Evolutionary conservation across 1,284 basidiomycete genomes (phyloP).

Genomic region (Heliocybe sulcata): DNA sequence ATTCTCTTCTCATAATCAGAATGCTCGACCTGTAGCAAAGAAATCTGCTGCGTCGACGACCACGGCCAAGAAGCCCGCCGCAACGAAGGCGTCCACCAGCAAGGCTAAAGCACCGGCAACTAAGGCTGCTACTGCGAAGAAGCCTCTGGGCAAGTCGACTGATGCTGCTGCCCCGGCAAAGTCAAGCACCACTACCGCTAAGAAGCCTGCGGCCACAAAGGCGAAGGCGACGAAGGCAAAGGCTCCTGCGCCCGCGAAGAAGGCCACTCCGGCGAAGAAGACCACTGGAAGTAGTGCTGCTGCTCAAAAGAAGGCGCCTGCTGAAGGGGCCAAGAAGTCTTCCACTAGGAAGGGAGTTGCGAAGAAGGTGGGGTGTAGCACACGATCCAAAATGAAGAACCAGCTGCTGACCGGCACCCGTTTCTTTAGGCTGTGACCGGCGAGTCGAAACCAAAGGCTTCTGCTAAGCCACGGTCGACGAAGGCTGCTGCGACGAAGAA

Average conservation of each 20-base stretch:
- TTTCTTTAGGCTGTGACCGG: not conserved
- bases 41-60: slow-evolving; percentile 3
- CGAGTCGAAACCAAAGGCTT: slow-evolving; percentile 1
- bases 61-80: slow-evolving; percentile 17
- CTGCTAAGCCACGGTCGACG: not conserved
- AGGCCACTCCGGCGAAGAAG: not conserved
- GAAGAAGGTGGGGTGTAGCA: slow-evolving; percentile 1
- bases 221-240: not conserved
- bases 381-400: not conserved
- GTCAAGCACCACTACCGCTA: not conserved
- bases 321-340: not conserved
- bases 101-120: slow-evolving; percentile 17
- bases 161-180: not conserved
- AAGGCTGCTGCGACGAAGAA: slow-evolving; percentile 1
- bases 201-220: not conserved
- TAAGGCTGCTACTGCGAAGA: slow-evolving; percentile 2
- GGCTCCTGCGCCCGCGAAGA: not conserved
- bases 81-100: slow-evolving; percentile 24
- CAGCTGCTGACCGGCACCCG: not conserved
- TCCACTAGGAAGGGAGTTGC: not conserved
- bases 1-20: slow-evolving; percentile 40
- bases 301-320: not conserved
- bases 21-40: slow-evolving; percentile 20
- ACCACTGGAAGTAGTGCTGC: not conserved
- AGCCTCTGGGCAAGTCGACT: slow-evolving; percentile 2